phyloP scores from a whole-genome alignment of 2,329 filamentous ascomycete genomes.

The Knufia fluminis region DNA sequence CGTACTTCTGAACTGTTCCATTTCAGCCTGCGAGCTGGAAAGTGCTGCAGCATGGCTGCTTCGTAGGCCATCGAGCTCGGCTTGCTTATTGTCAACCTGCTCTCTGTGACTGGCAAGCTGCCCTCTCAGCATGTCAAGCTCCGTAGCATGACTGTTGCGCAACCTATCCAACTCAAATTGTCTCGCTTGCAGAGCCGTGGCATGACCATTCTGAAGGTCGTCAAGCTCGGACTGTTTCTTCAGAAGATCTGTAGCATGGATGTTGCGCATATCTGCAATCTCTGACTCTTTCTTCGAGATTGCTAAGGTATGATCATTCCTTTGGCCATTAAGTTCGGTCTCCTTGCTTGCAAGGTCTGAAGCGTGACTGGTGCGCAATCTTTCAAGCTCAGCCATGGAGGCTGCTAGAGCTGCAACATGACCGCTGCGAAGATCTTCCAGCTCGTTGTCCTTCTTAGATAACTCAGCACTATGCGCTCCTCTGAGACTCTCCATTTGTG shows the following conservation, averaged over 20 bases:
- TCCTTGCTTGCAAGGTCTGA: not conserved
- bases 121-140: not conserved
- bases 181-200: not conserved
- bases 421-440: not conserved
- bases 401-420: not conserved
- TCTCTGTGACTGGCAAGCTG: not conserved
- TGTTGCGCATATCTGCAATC: not conserved
- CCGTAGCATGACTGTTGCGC: not conserved
- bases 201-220: not conserved
- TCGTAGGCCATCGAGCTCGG: not conserved
- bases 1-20: not conserved
- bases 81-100: not conserved
- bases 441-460: not conserved
- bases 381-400: not conserved
- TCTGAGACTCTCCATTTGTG: not conserved
- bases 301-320: not conserved
- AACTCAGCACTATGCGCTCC: not conserved
- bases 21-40: not conserved
- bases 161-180: not conserved
- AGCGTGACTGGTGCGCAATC: not conserved
- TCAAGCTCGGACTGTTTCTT: constrained; percentile 1
- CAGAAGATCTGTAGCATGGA: not conserved
- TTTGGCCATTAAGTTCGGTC: not conserved
- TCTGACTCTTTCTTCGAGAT: too few species aligned
- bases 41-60: constrained; percentile 1